These are phyloP conservation scores for Quercus parvula DNA, from an alignment of 306 rosid species.

Conservation along the genomic window DNA sequence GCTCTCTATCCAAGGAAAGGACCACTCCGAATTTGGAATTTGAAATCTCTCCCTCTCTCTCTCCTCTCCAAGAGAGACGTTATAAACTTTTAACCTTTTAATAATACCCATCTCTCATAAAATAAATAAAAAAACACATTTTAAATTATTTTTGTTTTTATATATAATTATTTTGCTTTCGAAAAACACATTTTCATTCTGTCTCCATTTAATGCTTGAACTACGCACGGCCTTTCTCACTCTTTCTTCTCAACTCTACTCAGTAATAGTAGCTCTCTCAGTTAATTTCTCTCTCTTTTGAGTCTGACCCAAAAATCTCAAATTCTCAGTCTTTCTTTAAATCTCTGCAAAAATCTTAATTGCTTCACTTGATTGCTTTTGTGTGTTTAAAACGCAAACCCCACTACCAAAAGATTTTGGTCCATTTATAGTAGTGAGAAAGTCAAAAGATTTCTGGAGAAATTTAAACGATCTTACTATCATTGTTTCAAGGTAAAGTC, in stretches of 20 bases:
- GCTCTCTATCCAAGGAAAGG: conserved; percentile 25
- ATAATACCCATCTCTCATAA: neutral
- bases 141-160: neutral
- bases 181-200: neutral
- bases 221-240: neutral
- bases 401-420: neutral
- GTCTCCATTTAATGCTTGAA: conserved; percentile 35
- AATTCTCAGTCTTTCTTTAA: neutral
- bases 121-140: neutral
- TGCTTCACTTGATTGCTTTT: neutral
- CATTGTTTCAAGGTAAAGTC: conserved; percentile 22
- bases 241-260: neutral
- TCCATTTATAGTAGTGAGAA: neutral
- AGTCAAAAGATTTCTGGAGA: neutral
- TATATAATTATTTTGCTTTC: neutral
- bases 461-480: neutral
- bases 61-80: conserved; percentile 62
- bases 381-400: neutral
- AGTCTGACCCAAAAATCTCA: neutral
- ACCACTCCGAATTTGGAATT: conserved; percentile 56
- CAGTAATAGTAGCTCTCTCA: neutral
- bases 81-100: conserved; percentile 37
- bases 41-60: conserved; percentile 50
- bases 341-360: neutral
- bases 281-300: neutral